Evolutionary conservation across 805 yeast species (phyloP).

Genomic region (Yarrowia sp.): DNA sequence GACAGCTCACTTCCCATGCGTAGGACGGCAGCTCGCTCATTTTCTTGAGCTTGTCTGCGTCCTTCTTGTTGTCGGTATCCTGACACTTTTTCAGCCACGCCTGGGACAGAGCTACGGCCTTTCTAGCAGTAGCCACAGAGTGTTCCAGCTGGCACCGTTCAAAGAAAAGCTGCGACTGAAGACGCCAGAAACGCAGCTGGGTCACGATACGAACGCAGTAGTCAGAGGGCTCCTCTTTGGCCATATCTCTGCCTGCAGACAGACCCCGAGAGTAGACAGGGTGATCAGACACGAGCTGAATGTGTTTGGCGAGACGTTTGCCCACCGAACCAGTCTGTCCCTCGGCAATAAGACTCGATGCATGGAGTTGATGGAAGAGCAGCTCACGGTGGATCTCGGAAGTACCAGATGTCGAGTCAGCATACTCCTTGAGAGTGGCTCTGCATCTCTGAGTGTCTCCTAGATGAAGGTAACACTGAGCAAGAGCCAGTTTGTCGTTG

Average conservation of each 20-base stretch:
- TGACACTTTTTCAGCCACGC: conserved; percentile 13
- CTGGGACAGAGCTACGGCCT: conserved; percentile 8
- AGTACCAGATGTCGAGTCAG: no score
- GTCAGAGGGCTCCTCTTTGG: background rate
- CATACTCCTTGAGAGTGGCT: background rate
- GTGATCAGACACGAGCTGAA: background rate
- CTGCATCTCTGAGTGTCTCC: conserved; percentile 25
- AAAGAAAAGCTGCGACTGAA: conserved; percentile 3
- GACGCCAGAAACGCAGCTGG: conserved; percentile 18
- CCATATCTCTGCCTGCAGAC: background rate
- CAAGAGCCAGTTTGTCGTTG: background rate
- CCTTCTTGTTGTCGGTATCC: background rate
- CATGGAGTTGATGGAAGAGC: background rate
- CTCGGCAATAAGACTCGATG: background rate
- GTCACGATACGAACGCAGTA: conserved; percentile 11
- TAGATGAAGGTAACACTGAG: conserved; percentile 24
- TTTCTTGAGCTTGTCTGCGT: background rate
- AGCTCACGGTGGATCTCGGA: background rate
- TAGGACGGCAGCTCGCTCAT: background rate
- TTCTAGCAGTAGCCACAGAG: background rate
- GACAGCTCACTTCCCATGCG: conserved; percentile 12
- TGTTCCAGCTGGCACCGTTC: conserved; percentile 11
- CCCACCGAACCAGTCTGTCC: conserved; percentile 11
- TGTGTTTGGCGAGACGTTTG: conserved; percentile 9
- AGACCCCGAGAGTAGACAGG: conserved; percentile 17